These are phyloP conservation scores for Otatea glauca DNA, from an alignment of 176 grass and related monocot genomes.

Conservation along the genomic window DNA sequence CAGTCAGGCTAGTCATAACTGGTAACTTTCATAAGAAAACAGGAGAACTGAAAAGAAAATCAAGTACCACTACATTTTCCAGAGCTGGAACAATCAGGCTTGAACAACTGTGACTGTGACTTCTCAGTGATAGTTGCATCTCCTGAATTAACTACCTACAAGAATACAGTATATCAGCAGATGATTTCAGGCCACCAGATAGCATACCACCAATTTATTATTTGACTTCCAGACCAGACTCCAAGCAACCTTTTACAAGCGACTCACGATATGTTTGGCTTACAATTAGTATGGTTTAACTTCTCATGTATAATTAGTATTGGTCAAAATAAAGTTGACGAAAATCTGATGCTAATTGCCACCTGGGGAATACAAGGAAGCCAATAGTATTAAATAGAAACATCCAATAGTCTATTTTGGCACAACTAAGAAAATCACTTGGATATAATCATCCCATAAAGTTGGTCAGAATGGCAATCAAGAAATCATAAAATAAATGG, in stretches of 20 bases:
- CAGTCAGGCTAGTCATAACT: not conserved
- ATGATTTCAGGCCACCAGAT: constrained; percentile 23
- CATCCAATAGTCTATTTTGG: not conserved
- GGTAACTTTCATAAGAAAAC: constrained; percentile 20
- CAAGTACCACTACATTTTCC: constrained; percentile 92
- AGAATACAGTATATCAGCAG: constrained; percentile 29
- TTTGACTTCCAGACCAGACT: not conserved
- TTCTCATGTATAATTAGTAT: constrained; percentile 22
- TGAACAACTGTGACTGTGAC: constrained; percentile 57
- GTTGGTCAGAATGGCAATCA: not conserved
- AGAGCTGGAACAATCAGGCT: constrained; percentile 73
- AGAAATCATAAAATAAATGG: not conserved
- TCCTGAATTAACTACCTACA: constrained; percentile 67
- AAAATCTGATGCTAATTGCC: not conserved
- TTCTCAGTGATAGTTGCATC: constrained; percentile 49
- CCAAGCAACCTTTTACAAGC: not conserved
- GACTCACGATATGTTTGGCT: not conserved
- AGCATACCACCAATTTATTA: not conserved
- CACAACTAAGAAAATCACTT: constrained; percentile 1
- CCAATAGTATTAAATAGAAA: constrained; percentile 4
- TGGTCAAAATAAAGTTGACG: not conserved
- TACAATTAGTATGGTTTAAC: not conserved
- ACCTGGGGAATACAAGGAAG: not conserved
- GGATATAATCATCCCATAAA: constrained; percentile 16
- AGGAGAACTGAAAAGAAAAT: constrained; percentile 44